Evolutionary conservation across 1,284 basidiomycete genomes (phyloP).

Genomic region (Marasmius oreades): DNA sequence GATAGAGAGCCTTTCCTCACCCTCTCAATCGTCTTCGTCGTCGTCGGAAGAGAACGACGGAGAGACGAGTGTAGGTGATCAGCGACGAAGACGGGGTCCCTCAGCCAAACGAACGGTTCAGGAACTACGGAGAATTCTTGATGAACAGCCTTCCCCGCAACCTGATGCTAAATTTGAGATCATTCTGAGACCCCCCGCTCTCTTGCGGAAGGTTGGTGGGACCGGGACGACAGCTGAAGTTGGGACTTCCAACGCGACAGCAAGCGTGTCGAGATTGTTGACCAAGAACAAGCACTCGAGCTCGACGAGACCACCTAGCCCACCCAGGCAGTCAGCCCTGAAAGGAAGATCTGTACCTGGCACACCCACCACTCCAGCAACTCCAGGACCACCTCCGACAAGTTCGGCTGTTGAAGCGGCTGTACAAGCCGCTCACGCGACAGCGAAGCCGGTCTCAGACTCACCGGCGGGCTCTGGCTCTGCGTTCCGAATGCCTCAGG

Average conservation of each 20-base stretch:
- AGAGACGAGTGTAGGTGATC: neutral
- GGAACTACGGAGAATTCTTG: conserved; percentile 65
- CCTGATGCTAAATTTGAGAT: conserved; percentile 14
- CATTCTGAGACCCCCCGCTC: conserved; percentile 9
- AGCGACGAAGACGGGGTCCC: neutral
- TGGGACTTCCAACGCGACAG: conserved; percentile 67
- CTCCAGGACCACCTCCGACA: neutral
- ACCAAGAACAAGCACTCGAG: conserved; percentile 60
- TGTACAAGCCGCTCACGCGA: neutral
- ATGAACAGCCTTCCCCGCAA: conserved; percentile 42
- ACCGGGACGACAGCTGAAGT: conserved; percentile 49
- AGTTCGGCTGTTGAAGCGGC: neutral
- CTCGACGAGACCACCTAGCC: conserved; percentile 20
- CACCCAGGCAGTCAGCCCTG: conserved; percentile 8
- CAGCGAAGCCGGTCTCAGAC: neutral
- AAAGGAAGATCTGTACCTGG: conserved; percentile 4
- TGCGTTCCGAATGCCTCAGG: neutral
- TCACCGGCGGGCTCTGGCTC: neutral
- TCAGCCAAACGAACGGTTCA: conserved; percentile 54
- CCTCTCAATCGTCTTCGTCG: neutral
- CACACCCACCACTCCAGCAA: neutral
- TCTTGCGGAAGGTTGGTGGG: conserved; percentile 24
- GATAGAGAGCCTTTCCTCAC: conserved; percentile 16
- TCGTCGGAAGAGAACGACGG: neutral
- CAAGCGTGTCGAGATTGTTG: conserved; percentile 69